These are phyloP conservation scores for Agarophyton chilense DNA, from an alignment of 23 red algal genomes.

Conservation along the genomic window DNA sequence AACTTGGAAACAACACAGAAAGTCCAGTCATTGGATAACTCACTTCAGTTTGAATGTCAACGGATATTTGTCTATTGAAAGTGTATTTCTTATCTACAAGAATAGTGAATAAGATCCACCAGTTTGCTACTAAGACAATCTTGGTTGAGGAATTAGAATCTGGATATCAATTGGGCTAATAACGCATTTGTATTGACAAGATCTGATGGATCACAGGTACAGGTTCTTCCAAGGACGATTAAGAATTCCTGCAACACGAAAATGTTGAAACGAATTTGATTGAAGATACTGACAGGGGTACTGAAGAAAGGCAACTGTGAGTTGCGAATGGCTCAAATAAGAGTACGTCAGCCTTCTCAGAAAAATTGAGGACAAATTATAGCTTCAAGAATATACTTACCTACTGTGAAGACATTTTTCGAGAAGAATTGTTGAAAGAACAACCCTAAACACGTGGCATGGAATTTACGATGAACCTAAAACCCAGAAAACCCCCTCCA, in stretches of 20 bases:
- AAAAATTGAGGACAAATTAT: background rate
- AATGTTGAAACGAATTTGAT: background rate
- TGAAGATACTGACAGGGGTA: background rate
- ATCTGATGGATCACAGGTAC: background rate
- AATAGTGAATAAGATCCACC: background rate
- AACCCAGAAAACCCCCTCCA: too few species aligned
- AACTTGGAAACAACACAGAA: slow-evolving; percentile 11
- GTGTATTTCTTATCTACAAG: background rate
- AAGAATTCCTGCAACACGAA: background rate
- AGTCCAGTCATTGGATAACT: background rate
- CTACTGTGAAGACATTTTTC: background rate
- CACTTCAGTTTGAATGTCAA: background rate
- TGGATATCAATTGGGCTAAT: background rate
- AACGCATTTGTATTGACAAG: background rate
- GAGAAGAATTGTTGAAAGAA: slow-evolving; percentile 11
- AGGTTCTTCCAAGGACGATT: background rate
- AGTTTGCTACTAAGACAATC: background rate
- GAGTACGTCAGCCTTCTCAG: background rate
- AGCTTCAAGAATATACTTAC: background rate
- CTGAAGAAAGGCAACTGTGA: slow-evolving; percentile 10
- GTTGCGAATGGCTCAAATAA: background rate
- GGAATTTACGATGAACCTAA: background rate
- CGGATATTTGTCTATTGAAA: background rate
- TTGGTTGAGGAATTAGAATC: background rate
- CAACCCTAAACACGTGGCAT: background rate